Evolutionary conservation across 139 green algal genomes (phyloP).

Genomic region (Gonium pectorale): DNA sequence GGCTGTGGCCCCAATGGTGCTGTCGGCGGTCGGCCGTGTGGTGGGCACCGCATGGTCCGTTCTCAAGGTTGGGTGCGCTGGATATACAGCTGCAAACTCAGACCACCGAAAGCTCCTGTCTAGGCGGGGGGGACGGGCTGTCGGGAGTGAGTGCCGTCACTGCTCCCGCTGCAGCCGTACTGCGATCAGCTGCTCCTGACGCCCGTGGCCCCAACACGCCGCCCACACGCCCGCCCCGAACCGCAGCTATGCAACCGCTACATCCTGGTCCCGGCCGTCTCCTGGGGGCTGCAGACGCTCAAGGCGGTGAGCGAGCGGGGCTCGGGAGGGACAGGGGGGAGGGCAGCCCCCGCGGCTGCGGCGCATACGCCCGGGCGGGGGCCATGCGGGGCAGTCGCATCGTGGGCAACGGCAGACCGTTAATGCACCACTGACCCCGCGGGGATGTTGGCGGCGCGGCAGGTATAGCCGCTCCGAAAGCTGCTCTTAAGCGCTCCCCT

Average conservation of each 20-base stretch:
- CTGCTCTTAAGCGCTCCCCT: not conserved
- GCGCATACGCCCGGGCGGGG: not conserved
- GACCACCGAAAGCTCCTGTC: too few relatives aligned
- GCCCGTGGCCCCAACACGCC: not conserved
- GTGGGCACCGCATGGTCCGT: not conserved
- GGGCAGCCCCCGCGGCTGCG: not conserved
- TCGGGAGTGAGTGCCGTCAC: not conserved
- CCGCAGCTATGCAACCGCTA: slow-evolving; percentile 29
- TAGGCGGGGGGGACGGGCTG: not conserved
- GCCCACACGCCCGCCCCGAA: not conserved
- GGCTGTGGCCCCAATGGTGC: not conserved
- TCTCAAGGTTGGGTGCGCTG: not conserved
- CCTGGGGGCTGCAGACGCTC: not conserved
- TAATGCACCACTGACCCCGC: too few relatives aligned
- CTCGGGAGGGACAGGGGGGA: not conserved
- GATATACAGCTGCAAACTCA: too few relatives aligned
- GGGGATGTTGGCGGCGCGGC: too few relatives aligned
- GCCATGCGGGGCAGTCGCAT: too few relatives aligned
- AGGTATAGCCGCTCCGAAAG: not conserved
- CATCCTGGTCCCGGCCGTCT: slow-evolving; percentile 3
- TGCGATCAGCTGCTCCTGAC: not conserved
- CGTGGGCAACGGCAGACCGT: too few relatives aligned
- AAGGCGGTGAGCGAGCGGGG: not conserved
- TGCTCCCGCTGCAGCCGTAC: not conserved
- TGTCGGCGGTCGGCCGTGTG: not conserved